Percentiles rank a stretch among this genome's conserved stretches.
These are phyloP conservation scores for Fulvia fulva DNA, from an alignment of 2,329 filamentous ascomycete species.

Conservation along the genomic window DNA sequence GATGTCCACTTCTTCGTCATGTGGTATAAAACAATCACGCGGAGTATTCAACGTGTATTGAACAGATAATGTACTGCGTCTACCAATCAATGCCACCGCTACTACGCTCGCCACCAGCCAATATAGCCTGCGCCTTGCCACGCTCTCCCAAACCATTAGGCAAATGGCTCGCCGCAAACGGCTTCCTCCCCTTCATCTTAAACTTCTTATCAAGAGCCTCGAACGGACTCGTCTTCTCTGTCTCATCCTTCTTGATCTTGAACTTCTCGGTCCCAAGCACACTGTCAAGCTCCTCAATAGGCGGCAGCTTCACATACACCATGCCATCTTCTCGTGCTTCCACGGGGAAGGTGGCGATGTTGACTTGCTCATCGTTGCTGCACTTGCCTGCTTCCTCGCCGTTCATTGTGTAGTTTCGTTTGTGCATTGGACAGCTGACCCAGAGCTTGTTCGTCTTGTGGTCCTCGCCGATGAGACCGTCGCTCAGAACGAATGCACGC, in stretches of 20 bases:
- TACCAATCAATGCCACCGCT: conserved; percentile 43
- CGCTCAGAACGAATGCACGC: conserved; percentile 81
- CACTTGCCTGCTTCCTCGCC: conserved; percentile 65
- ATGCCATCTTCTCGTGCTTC: conserved; percentile 72
- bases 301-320: conserved; percentile 76
- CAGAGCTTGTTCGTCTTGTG: conserved; percentile 61
- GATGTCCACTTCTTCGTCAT: too few species aligned
- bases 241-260: conserved; percentile 71
- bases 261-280: conserved; percentile 74
- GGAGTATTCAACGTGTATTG: too few species aligned
- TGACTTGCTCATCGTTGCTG: conserved; percentile 68
- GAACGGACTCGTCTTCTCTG: conserved; percentile 44
- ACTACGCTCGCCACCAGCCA: conserved; percentile 44
- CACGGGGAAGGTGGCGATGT: conserved; percentile 75
- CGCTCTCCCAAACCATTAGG: conserved; percentile 42
- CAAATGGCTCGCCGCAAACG: conserved; percentile 43
- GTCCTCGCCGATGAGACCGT: conserved; percentile 75
- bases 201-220: conserved; percentile 54
- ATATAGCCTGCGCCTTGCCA: conserved; percentile 41
- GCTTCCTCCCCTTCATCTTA: conserved; percentile 54
- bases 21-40: too few species aligned
- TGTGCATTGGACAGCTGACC: conserved; percentile 84
- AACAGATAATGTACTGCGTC: not conserved
- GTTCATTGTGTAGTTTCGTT: conserved; percentile 78
- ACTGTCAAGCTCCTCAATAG: conserved; percentile 73